Base-by-base conservation (phyloP, 2,329 filamentous ascomycete species). In the Zelopaecilomyces penicillatus region DNA sequence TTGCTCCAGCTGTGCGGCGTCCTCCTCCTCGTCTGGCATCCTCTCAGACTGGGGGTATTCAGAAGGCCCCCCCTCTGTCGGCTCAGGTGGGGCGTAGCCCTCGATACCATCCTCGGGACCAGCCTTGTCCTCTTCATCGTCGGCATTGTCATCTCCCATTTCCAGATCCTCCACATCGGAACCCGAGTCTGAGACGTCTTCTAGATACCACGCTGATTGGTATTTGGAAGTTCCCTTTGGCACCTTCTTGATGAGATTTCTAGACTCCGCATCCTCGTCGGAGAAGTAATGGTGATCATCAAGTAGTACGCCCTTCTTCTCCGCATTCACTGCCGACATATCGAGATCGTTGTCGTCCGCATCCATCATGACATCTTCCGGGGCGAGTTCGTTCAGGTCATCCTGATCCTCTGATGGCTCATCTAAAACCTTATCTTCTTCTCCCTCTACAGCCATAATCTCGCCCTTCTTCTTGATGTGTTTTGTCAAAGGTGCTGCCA, bases 211-310 rank as follows among this genome's bases (percentile, higher is more conserved):
- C 7, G 91, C 90, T 26, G 90, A 78, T 66, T 98, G 93, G 65
- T 96, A 97, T 45, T 83, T 80, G 34, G 93, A 97, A 3, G 93
- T 98, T 51, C 93, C 93, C 64, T 83, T 87, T 1, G 93, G 93
- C 26, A 98, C 67, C 50, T 80, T 80, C 65, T 83, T 93, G 5
- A 87, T 86, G 30, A 69, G 67, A 32, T 74, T 66, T 12, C 46
- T 55, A 43, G 80, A 72, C 36, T 76, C 73, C 5, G 74, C 70
- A 43, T 93, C 84, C 39, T 93, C 88, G 37, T 97, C 91, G 0
- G 90, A 90, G 60, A 97, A 98, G 65, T 98, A 98, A 62, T 97
- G 91, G 63, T 98, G 91, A 53, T 97, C 91, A 54, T 98, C 93
- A 7, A 98, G 74, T 35, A 98, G 70, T 1, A 98, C 93, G 52